phyloP scores from a whole-genome alignment of 2,329 filamentous ascomycete genomes.

The Apiospora marii region DNA sequence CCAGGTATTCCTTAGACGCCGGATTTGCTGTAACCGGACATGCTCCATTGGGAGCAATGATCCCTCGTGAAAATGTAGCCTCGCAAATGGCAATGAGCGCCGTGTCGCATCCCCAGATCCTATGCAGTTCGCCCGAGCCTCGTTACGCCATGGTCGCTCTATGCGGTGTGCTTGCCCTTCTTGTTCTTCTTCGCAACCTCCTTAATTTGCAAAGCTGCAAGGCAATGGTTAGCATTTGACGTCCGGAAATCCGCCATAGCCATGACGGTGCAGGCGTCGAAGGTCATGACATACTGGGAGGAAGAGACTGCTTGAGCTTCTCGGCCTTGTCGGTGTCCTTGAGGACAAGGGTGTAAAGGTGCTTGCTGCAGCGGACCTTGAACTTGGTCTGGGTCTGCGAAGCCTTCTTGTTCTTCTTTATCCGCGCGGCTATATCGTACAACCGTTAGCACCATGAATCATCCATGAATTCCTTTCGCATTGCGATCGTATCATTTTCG shows the following conservation, averaged over 20 bases:
- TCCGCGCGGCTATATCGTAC: constrained; percentile 73
- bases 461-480: constrained; percentile 34
- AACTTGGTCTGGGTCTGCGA: constrained; percentile 99
- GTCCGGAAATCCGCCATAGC: not conserved
- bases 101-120: constrained; percentile 24
- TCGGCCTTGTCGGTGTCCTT: constrained; percentile 99
- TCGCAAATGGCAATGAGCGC: constrained; percentile 24
- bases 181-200: constrained; percentile 64
- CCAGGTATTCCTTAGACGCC: constrained; percentile 65
- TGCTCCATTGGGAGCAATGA: constrained; percentile 39
- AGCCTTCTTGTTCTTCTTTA: constrained; percentile 94
- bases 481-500: constrained; percentile 24
- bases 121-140: constrained; percentile 11
- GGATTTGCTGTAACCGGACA: constrained; percentile 46
- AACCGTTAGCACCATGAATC: constrained; percentile 23
- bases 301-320: constrained; percentile 99
- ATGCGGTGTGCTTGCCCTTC: constrained; percentile 52
- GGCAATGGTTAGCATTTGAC: constrained; percentile 33
- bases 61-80: constrained; percentile 28
- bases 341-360: constrained; percentile 97
- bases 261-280: not conserved
- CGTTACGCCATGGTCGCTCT: constrained; percentile 31
- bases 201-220: constrained; percentile 59
- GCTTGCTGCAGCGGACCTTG: constrained; percentile 98
- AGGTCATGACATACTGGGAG: constrained; percentile 78